A percentile compares a stretch with the other conserved stretches of the same genome.
Conservation (phyloP, 805 yeast species). For the Sugiyamaella boreocaroliniensis region DNA sequence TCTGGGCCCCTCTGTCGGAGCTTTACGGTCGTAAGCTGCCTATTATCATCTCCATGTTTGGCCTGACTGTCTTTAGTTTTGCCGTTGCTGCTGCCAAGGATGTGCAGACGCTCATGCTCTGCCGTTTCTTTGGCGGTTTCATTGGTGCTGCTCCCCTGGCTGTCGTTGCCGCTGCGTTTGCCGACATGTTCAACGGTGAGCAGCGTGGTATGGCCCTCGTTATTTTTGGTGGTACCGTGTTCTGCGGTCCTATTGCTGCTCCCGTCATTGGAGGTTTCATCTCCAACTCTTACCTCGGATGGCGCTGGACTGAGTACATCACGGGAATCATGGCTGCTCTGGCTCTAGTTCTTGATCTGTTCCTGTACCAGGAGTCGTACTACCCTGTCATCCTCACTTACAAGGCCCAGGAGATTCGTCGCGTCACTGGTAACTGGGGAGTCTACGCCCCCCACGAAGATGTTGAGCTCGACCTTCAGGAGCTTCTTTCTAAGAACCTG, state of each 20-base stretch:
- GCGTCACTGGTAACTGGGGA: slow-evolving; percentile 74
- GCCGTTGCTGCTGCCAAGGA: slow-evolving; percentile 77
- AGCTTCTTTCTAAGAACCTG: slow-evolving; percentile 55
- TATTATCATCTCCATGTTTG: slow-evolving; percentile 48
- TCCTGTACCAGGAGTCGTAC: slow-evolving; percentile 63
- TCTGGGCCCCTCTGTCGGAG: slow-evolving; percentile 89
- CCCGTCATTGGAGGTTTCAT: slow-evolving; percentile 75
- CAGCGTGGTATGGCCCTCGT: slow-evolving; percentile 72
- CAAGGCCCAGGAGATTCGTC: slow-evolving; percentile 58
- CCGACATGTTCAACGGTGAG: slow-evolving; percentile 65
- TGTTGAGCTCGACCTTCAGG: slow-evolving; percentile 47
- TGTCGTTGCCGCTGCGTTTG: slow-evolving; percentile 79
- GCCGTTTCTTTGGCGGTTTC: slow-evolving; percentile 75
- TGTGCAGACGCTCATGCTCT: slow-evolving; percentile 65
- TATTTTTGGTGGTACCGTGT: slow-evolving; percentile 64
- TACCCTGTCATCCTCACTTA: slow-evolving; percentile 57
- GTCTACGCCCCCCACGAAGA: slow-evolving; percentile 72
- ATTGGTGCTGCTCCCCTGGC: slow-evolving; percentile 82
- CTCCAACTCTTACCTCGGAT: slow-evolving; percentile 53
- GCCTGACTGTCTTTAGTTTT: slow-evolving; percentile 54
- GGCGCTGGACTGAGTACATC: slow-evolving; percentile 80
- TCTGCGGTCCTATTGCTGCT: slow-evolving; percentile 73
- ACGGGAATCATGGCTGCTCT: slow-evolving; percentile 55
- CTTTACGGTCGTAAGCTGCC: slow-evolving; percentile 64
- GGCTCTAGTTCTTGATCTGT: slow-evolving; percentile 33